These are phyloP conservation scores for Botrytis byssoidea DNA, from an alignment of 2,329 filamentous ascomycete species.

Conservation along the genomic window DNA sequence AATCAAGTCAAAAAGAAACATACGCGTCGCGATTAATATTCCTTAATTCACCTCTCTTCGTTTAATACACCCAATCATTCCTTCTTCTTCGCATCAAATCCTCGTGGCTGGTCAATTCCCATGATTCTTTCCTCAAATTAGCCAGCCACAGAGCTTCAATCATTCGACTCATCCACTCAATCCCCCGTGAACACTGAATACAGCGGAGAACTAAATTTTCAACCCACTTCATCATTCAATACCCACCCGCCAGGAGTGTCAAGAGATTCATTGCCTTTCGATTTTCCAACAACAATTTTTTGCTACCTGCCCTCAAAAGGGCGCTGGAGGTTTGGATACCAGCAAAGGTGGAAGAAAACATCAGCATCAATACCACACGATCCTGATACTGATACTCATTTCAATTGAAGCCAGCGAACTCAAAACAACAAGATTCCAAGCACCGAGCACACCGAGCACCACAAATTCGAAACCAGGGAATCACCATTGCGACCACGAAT, in stretches of 20 bases:
- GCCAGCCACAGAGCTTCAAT: conserved; percentile 11
- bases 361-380: not conserved
- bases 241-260: conserved; percentile 17
- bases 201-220: conserved; percentile 21
- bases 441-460: conserved; percentile 9
- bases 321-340: conserved; percentile 13
- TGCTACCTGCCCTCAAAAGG: conserved; percentile 17
- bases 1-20: not conserved
- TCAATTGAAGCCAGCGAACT: not conserved
- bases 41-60: not conserved
- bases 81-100: not conserved
- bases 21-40: conserved; percentile 14
- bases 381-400: not conserved
- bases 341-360: not conserved
- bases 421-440: not conserved
- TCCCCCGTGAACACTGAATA: conserved; percentile 15
- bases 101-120: conserved; percentile 8
- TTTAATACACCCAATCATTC: not conserved
- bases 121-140: not conserved
- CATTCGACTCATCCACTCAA: conserved; percentile 4
- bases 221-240: conserved; percentile 16
- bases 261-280: not conserved
- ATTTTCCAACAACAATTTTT: conserved; percentile 2
- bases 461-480: conserved; percentile 12
- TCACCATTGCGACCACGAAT: conserved; percentile 9